Evolutionary conservation across 148 eudicot genomes (phyloP), one percentile per base, ranked within the genome.

Genomic region (Gaultheria prostrata): DNA sequence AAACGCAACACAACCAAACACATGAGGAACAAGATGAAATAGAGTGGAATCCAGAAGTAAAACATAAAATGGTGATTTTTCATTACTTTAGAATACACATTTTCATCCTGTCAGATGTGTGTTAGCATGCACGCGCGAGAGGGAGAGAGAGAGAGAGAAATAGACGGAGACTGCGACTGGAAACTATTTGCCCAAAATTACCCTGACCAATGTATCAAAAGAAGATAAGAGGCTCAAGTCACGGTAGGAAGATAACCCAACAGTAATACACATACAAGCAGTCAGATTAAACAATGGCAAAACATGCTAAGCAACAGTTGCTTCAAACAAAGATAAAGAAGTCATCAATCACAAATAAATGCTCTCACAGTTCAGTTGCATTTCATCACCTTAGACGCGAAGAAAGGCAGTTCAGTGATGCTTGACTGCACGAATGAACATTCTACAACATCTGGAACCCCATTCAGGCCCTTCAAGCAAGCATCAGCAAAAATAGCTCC

Each of bases 401-500:
- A 97, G 94, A 97, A 97, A 54, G 98, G 98, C 77, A 92, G 79
- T 48, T 93, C 96, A 59, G 99, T 88, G 79, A 93, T 79, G 49
- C 80, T 90, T 35, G 99, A 97, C 86, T 92, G 94, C 76, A 97
- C 99, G 21, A 80, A 97, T 3, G 98, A 85, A 73, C 99, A 97
- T 88, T 97, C 98, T 0, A 97, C 91, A 65, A 95, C 98, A 90
- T 97, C 98, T 48, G 96, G 98, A 65, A 95, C 98, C 28, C 99
- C 99, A 83, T 97, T 97, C 33, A 97, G 95, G 83, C 99, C 99
- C 89, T 97, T 97, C 82, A 97, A 87, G 88, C 99, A 97, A 85
- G 99, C 98, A 93, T 95, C 99, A 70, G 98, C 98, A 84, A 95
- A 95, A 32, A 92, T 69, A 35, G 98, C 99, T 70, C 99, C 99